Conservation (phyloP, 768 basidiomycete species). For the Suillus sp. region DNA sequence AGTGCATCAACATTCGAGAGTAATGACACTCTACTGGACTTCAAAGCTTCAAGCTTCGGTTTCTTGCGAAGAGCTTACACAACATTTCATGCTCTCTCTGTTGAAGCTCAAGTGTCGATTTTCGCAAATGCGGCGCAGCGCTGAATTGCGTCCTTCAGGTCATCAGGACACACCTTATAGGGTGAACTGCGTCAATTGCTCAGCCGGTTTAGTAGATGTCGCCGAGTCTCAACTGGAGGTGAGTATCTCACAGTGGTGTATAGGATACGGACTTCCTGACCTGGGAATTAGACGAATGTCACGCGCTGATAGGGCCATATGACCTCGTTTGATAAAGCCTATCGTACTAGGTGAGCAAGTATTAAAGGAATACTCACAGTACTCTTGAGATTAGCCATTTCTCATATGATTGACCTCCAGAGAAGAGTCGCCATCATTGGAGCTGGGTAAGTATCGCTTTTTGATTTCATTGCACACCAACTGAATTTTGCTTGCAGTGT, state of each 20-base stretch:
- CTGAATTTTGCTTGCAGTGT: conserved; percentile 29
- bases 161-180: neutral
- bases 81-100: too few relatives aligned
- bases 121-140: neutral
- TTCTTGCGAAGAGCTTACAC: too few relatives aligned
- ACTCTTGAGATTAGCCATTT: neutral
- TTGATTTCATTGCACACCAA: neutral
- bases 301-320: neutral
- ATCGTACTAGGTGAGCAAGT: neutral
- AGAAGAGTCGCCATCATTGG: conserved; percentile 26
- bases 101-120: neutral
- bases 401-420: conserved; percentile 3
- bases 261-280: neutral
- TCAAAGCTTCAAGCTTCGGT: too few relatives aligned
- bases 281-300: neutral
- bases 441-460: conserved; percentile 20
- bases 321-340: neutral
- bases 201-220: neutral
- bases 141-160: neutral
- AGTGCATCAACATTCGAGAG: too few relatives aligned
- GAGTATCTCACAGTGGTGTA: conserved; percentile 4
- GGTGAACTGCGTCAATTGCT: neutral
- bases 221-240: too few relatives aligned
- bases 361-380: conserved; percentile 3
- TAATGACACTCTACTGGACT: too few relatives aligned